Conservation (phyloP, 2,329 filamentous ascomycete genomes). For the Boeremia lycopersici region DNA sequence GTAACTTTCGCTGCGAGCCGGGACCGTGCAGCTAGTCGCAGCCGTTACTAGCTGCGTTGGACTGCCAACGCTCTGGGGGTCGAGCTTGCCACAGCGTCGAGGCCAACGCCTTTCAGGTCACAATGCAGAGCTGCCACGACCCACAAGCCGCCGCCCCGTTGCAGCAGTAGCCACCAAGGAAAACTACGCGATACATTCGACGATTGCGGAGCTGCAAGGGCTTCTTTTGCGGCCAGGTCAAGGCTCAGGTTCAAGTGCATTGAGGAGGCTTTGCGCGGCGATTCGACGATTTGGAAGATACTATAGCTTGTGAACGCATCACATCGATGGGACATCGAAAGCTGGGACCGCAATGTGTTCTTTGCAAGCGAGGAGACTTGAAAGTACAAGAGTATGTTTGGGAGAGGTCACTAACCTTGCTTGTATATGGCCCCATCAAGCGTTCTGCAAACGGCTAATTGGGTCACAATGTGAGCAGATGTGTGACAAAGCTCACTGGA, state of each 20-base stretch:
- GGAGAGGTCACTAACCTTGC: constrained; percentile 25
- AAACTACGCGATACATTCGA: constrained; percentile 19
- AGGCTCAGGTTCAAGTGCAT: constrained; percentile 1
- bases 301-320: background rate
- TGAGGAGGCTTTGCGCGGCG: constrained; percentile 20
- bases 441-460: constrained; percentile 29
- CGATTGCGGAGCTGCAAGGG: constrained; percentile 37
- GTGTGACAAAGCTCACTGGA: constrained; percentile 38
- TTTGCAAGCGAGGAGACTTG: constrained; percentile 13
- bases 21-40: constrained; percentile 27
- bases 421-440: constrained; percentile 16
- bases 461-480: constrained; percentile 20
- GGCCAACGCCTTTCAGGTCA: constrained; percentile 21
- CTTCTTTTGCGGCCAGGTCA: constrained; percentile 19
- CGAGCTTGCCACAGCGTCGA: constrained; percentile 17
- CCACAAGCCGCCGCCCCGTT: constrained; percentile 22
- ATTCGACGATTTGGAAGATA: constrained; percentile 22
- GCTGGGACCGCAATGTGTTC: constrained; percentile 15
- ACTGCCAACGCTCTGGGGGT: constrained; percentile 22
- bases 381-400: constrained; percentile 22
- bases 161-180: constrained; percentile 11
- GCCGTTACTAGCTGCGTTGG: constrained; percentile 26
- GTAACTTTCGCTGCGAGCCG: constrained; percentile 33
- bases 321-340: constrained; percentile 2
- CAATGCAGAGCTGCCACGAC: constrained; percentile 17